Evolutionary conservation across 192 early-diverging fungal species (phyloP), one percentile per base, ranked within the genome.

Genomic region (Phlyctochytrium bullatum): DNA sequence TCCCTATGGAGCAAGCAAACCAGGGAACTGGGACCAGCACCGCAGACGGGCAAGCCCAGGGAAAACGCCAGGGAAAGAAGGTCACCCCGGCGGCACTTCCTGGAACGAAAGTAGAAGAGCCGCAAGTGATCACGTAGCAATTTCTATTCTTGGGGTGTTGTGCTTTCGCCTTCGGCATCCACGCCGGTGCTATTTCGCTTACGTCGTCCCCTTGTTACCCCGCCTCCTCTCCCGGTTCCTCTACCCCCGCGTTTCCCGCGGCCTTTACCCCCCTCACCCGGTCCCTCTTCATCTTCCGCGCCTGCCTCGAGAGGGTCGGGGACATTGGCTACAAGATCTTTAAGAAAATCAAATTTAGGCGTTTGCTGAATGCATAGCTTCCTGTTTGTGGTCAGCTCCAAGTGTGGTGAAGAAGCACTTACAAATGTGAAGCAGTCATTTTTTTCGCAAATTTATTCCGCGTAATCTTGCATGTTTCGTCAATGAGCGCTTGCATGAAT

Each of bases 261-360:
- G 61, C 51, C 73, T 73, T 23, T 75, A 68, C 30, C 76, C 82
- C 33, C 76, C 74, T 64, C 32, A 69, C 66, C 61, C 34, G 34
- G 36, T 10, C 67, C 77, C 2, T 76, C 79, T 53, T 62, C 75
- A 24, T 78, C 74, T 47, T 70, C 59, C 34, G 63, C 75, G 36
- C 71, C 76, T 6, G 10, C 40, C 25, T 82, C 84, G 2, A 68
- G 73, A 25, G 86, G 81, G 56, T 97, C 94, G 2, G 89, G 88
- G 4, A 98, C 83, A 34, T 83, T 74, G 54, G 88, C 89, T 2
- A 98, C 93, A 56, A 92, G 80, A 63, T 94, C 93, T 67, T 88
- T 88, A 53, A 98, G 74, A 78, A 98, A 98, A 75, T 98, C 96
- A 73, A 96, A 98, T 76, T 92, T 88, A 29, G 93, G 92, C 17